Evolutionary conservation across 2,329 filamentous ascomycete species (phyloP), one percentile per base, ranked within the genome.

Genomic region (Aureobasidium sp.): DNA sequence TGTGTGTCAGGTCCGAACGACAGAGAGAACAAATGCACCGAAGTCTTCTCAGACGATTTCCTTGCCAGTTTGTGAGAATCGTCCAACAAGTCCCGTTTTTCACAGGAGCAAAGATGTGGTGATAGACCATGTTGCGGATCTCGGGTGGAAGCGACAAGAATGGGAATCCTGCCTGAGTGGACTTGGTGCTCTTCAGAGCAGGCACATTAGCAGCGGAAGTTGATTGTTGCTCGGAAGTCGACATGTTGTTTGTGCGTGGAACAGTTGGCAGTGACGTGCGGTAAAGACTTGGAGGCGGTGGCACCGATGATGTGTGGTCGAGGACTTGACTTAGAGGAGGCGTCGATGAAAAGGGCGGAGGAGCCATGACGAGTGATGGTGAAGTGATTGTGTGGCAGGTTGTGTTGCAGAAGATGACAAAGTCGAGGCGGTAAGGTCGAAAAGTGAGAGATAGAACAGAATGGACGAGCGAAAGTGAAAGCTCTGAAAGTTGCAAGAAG

Each of bases 131-230:
- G 27, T 54, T 54, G 50, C 50, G 50, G 3, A 42, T 30, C 37
- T 54, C 50, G 42, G 50, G 37, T 15, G 50, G 50, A 15, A 54
- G 50, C 50, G 50, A 54, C 50, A 54, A 54, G 16, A 54, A 21
- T 6, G 36, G 3, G 3, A 54, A 36, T 16, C 36, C 9, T 30
- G 36, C 0, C 27, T 42, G 50, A 30, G 27, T 5, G 6, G 25
- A 16, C 34, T 42, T 42, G 15, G 8, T n/a, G 5, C 1, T n/a
- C 8, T 41, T 8, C 0, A 42, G 37, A 7, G 27, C 7, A 4
- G 37, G 21, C 11, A 27, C 50, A 29, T 3, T 3, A 6, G 21
- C 49, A 13, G 41, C n/a, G 7, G 34, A 7, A 11, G 36, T 3
- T 41, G 25, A 3, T 39, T 27, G 7, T 41, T 53, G 15, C 16